Base-by-base conservation (phyloP, 1,284 basidiomycete species). In the Irpex sp. region DNA sequence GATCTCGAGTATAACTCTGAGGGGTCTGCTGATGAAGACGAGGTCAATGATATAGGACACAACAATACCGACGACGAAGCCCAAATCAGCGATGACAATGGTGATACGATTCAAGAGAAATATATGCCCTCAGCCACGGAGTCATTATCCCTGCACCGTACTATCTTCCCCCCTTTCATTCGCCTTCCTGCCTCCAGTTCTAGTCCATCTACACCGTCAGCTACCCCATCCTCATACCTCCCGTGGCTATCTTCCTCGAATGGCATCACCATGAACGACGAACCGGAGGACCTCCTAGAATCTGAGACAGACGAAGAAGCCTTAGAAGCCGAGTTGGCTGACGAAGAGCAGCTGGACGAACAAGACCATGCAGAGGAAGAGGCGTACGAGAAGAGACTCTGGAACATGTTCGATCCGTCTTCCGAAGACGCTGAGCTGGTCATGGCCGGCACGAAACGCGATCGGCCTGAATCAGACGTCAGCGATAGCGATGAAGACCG, bases 331-430 rank as follows among this genome's bases (percentile, higher is more conserved):
- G 85, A 61, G 4, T 67, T 88, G 31, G 63, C 72, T 6, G 82
- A 81, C 19, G 87, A 89, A 21, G 76, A 74, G 2, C 69, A 71
- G 17, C 66, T 83, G 47, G 81, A 88, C 50, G 61, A 65, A 36
- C 61, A 64, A 61, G 87, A 89, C 66, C 57, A 61, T 57, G 61
- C 54, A 33, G 31, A 58, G 1, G 74, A 68, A 3, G 63, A 26
- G 26, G 54, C 39, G 15, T 62, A 70, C 31, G 76, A 80, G 69
- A 60, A 63, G n/a, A 50, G 54, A 4, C 62, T 82, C 8, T 79
- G 76, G 74, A 62, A 31, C 21, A 61, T 63, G 51, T 64, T 71
- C 58, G 36, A 33, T 19, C 53, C 53, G 11, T 33, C 53, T 7
- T 26, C 53, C 13, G 53, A 55, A 8, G 53, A 55, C 6, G 19